Evolutionary conservation across 2,329 filamentous ascomycete genomes (phyloP), one percentile per base, ranked within the genome.

Genomic region (Emergomyces pasteurianus): DNA sequence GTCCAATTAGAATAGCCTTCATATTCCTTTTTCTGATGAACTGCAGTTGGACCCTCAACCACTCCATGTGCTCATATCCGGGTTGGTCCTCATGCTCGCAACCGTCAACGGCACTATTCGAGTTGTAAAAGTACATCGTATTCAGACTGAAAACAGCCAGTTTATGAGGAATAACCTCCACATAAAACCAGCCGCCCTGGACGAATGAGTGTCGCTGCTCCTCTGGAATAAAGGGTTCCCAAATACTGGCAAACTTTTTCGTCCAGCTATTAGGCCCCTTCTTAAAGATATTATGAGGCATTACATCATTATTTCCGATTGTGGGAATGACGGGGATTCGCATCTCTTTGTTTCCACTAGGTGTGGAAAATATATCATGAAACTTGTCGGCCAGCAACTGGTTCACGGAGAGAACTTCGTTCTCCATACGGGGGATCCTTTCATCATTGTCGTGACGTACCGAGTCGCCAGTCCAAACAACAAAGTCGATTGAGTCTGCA

Each of bases 251-350:
- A 67, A 94, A 96, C 54, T 81, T 81, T 62, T 83, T 83, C 0
- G 95, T 88, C 86, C 92, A 96, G 64, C 83, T 82, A 69, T 96
- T 96, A 18, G 94, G 94, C 0, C 92, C 94, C 0, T 84, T 80
- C 49, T 85, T 79, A 72, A 99, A 86, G 70, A 97, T 95, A 69
- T 99, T 99, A 77, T 99, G 94, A 1, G 94, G 94, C 63, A 96
- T 84, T 62, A 99, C 92, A 70, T 99, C 94, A 74, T 99, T 99
- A 77, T 99, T 99, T 63, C 94, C 94, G 67, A 96, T 86, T 0
- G 87, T 96, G 0, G 94, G 92, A 23, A 99, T 81, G 36, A 97
- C 84, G 3, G 94, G 92, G 3, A 97, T 82, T 14, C 80, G 74
- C 62, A 91, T 81, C 61, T 84, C 83, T n/a, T 79, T 79, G 63